Base-by-base conservation (phyloP, 495 filamentous ascomycete species). In the Saxophila tyrrhenica region DNA sequence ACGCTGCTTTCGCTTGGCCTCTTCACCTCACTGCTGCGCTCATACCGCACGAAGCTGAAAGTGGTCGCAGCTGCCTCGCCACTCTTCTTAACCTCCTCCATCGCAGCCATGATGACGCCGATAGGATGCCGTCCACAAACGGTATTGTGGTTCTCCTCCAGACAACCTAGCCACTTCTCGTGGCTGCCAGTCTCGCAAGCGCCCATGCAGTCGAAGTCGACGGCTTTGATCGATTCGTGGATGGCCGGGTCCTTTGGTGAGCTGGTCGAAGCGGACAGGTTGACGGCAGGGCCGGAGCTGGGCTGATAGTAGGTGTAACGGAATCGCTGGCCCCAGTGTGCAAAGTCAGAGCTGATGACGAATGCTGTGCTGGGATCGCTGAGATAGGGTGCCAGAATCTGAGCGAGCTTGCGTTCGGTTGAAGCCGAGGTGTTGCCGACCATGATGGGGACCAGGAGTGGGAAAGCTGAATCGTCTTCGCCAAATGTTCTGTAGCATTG, bases 51-150 rank as follows among this genome's bases (percentile, higher is more conserved):
- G 63, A 96, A 95, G 59, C 79, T 81, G 68, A 95, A 95, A 64
- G 77, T 76, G 24, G 72, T 72, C 15, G 61, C 63, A 42, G 69
- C 20, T 56, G 9, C 43, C 0, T 46, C 48, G 3, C 56, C 50
- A 19, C 43, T 46, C 25, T 46, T 29, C 21, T 35, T 39, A 52
- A 85, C 62, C 39, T 65, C 66, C 69, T 96, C 89, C 55, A 95
- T 64, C 0, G 82, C 89, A 1, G 89, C 89, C 86, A 99, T 87
- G 11, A 94, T 77, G 13, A 99, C 84, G 0, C 94, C 89, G 60
- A 99, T 97, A 0, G 92, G 92, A 74, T 99, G 94, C 41, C 89
- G 74, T 48, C 92, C 92, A 61, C 92, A 99, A 25, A 99, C 88
- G 0, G 92, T 96, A 61, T 99, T 99, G 32, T 78, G 80, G 0